A percentile compares a stretch with the other conserved stretches of the same genome.
Evolutionary conservation across 202 grass and related monocot species (phyloP).

Genomic region (Eragrostis tef): DNA sequence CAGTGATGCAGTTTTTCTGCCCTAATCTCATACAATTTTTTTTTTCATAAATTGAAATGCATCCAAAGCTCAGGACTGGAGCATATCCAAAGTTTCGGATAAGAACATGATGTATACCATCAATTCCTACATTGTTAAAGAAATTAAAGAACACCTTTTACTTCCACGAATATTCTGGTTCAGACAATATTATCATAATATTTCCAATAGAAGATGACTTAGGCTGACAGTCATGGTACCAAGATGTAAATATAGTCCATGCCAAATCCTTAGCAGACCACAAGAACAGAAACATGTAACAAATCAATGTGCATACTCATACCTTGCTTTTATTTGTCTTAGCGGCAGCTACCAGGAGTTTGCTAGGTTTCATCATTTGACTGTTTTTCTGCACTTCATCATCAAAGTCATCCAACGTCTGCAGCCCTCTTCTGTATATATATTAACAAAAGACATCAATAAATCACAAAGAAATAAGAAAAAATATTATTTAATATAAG

Average conservation of each 20-base stretch:
- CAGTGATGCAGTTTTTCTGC: background rate
- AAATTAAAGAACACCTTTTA: too few species aligned
- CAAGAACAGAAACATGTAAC: conserved; percentile 15
- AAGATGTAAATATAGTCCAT: background rate
- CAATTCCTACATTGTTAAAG: background rate
- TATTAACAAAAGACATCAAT: conserved; percentile 41
- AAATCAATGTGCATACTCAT: conserved; percentile 33
- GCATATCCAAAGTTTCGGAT: too few species aligned
- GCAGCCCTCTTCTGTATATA: conserved; percentile 53
- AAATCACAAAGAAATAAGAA: conserved; percentile 39
- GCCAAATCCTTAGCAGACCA: background rate
- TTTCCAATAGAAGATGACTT: background rate
- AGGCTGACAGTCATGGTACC: background rate
- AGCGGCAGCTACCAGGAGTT: conserved; percentile 47
- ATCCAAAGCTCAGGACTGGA: background rate
- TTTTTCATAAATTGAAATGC: background rate
- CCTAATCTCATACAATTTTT: background rate
- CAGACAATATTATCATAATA: conserved; percentile 12
- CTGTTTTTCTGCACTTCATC: conserved; percentile 69
- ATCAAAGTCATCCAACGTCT: conserved; percentile 71
- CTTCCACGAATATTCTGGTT: background rate
- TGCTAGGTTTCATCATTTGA: conserved; percentile 51
- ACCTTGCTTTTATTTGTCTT: conserved; percentile 80
- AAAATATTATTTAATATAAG: background rate
- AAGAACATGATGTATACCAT: background rate